These are phyloP conservation scores for Phaeoacremonium minimum DNA, from an alignment of 2,329 filamentous ascomycete species.

Conservation along the genomic window DNA sequence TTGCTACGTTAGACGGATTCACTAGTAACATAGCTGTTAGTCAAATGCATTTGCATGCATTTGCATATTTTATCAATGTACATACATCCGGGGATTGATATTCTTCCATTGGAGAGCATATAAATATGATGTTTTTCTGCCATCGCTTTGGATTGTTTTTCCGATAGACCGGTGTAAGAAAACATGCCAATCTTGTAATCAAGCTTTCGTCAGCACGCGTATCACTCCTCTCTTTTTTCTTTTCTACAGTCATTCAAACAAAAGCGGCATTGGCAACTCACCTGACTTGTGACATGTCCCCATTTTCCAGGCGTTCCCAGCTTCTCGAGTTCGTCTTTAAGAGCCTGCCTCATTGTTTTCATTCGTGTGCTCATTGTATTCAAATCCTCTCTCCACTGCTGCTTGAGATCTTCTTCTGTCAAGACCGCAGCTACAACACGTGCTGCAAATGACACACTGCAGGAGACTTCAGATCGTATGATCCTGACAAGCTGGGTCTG, in stretches of 20 bases:
- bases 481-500: constrained; percentile 11
- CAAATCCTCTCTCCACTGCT: constrained; percentile 26
- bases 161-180: constrained; percentile 26
- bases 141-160: constrained; percentile 22
- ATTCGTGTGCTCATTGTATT: constrained; percentile 26
- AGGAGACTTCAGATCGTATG: constrained; percentile 21
- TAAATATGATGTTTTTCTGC: constrained; percentile 27
- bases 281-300: constrained; percentile 17
- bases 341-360: constrained; percentile 18
- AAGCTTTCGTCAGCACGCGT: constrained; percentile 8
- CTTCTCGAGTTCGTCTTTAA: constrained; percentile 18
- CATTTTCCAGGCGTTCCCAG: constrained; percentile 20
- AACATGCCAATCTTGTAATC: constrained; percentile 35
- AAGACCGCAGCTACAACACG: constrained; percentile 22
- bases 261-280: constrained; percentile 6
- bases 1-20: neutral
- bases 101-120: constrained; percentile 24
- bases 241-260: too few relatives aligned
- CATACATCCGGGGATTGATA: constrained; percentile 25
- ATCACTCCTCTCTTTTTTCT: constrained; percentile 1
- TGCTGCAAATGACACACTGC: constrained; percentile 21
- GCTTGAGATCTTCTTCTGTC: constrained; percentile 11
- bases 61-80: constrained; percentile 7
- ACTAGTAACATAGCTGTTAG: neutral
- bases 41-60: neutral